Evolutionary conservation across 176 grass and related monocot genomes (phyloP), one percentile per base, ranked within the genome.

Genomic region (Aegilops sharonensis): DNA sequence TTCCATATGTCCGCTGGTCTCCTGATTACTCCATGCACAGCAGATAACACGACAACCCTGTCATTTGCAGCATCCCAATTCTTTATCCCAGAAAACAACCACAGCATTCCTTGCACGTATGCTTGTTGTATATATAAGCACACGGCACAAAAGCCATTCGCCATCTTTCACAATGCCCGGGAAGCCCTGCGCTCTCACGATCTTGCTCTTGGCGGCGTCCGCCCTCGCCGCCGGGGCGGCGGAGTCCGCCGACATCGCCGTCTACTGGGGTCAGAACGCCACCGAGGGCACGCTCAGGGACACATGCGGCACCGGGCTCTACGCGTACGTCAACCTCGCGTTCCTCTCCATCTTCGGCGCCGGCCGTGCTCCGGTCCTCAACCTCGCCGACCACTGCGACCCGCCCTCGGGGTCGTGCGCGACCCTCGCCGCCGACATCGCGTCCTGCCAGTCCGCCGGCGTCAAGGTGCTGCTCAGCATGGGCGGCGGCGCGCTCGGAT

Each of bases 201-300:
- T 18, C 52, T 9, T 89, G 39, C 67, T 89, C 43, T 54, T 72
- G 0, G 31, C 81, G 35, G 25, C 30, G 43, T 31, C 50, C n/a
- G 21, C 67, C 18, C 89, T 89, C 34, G 65, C 15, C 17, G 48
- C 77, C 45, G 48, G 11, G 50, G 50, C 21, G 14, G 48, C 32
- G 9, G 35, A 59, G 17, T 78, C 79, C 15, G 81, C 65, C 84
- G 42, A 17, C 5, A 93, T 95, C 65, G 87, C 85, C 13, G 79
- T 95, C 24, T 93, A 95, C 87, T 95, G 91, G 91, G 91, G 94
- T n/a, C 94, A 95, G 87, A 54, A 90, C 78, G 59, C 50, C 81
- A 81, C 25, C 64, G 91, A 95, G 86, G 94, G 91, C 60, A 68
- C 81, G 40, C 91, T 95, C 15, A 45, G 50, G 24, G 71, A 72